Percentiles rank a stretch among this genome's conserved stretches.
Evolutionary conservation across 495 filamentous ascomycete species (phyloP).

Genomic region (Penicillium alfredii): DNA sequence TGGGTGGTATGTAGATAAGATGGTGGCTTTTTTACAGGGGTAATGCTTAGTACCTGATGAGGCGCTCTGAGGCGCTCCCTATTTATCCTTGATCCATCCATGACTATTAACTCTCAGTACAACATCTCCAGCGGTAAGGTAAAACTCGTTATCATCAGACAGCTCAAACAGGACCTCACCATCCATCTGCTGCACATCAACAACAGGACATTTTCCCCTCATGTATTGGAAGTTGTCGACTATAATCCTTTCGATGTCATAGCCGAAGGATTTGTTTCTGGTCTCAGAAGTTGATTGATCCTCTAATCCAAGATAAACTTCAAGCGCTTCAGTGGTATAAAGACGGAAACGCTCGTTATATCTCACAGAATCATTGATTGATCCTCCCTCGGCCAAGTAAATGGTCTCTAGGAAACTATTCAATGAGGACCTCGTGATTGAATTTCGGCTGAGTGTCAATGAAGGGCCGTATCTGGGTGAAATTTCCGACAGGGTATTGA

Average conservation of each 20-base stretch:
- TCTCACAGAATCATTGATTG: constrained; percentile 1
- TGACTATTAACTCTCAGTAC: no score
- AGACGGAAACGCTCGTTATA: constrained; percentile 1
- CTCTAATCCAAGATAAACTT: constrained; percentile 2
- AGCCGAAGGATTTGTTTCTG: not conserved
- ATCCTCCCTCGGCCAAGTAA: constrained; percentile 1
- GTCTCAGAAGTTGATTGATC: not conserved
- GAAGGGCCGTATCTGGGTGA: not conserved
- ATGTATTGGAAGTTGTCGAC: not conserved
- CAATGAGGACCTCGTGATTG: not conserved
- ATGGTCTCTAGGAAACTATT: not conserved
- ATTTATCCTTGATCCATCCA: no score
- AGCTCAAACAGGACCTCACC: no score
- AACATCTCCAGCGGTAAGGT: no score
- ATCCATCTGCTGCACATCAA: not conserved
- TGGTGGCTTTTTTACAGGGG: no score
- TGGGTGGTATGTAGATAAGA: no score
- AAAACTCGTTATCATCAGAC: no score
- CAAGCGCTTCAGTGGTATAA: constrained; percentile 1
- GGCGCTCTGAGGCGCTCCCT: no score
- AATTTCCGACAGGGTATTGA: not conserved
- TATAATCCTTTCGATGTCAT: not conserved
- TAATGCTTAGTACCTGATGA: no score
- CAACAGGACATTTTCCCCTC: not conserved
- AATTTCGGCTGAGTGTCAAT: not conserved